Conservation (phyloP, 495 filamentous ascomycete genomes). For the Staphylotrichum tortipilum region DNA sequence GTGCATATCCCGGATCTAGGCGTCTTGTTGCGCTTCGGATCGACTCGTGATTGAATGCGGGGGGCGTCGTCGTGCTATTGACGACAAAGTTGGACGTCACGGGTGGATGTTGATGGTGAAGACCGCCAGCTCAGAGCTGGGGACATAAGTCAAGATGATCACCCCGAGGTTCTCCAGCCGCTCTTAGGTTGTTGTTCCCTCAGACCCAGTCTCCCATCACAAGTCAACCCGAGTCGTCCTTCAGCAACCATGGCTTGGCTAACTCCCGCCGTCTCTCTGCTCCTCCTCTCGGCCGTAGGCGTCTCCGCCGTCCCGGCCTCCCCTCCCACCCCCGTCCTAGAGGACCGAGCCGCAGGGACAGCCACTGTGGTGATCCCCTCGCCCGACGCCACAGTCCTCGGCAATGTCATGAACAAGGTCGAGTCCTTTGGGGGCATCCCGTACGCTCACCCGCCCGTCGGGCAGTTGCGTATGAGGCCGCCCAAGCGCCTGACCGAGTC, state of each 20-base stretch:
- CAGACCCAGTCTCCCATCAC: neutral
- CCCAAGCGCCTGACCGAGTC: constrained; percentile 32
- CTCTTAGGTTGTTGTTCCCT: too few relatives aligned
- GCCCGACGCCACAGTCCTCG: neutral
- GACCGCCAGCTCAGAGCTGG: too few relatives aligned
- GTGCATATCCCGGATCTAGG: too few relatives aligned
- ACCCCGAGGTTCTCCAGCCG: too few relatives aligned
- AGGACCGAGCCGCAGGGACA: neutral
- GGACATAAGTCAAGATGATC: too few relatives aligned
- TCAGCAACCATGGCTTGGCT: neutral
- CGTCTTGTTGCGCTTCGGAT: too few relatives aligned
- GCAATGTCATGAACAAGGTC: neutral
- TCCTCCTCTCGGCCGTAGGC: neutral
- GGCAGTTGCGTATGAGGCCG: constrained; percentile 35
- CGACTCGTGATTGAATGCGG: too few relatives aligned
- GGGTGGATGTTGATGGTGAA: too few relatives aligned
- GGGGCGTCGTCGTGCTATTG: too few relatives aligned
- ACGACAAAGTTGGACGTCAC: too few relatives aligned
- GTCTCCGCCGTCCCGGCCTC: neutral
- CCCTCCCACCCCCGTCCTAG: neutral
- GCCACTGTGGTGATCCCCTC: neutral
- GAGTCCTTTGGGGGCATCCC: constrained; percentile 44
- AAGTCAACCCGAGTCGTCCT: neutral
- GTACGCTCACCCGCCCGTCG: constrained; percentile 38
- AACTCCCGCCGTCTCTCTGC: neutral